These are phyloP conservation scores for Acacia concinna DNA, from an alignment of 331 rosid species.

Conservation along the genomic window DNA sequence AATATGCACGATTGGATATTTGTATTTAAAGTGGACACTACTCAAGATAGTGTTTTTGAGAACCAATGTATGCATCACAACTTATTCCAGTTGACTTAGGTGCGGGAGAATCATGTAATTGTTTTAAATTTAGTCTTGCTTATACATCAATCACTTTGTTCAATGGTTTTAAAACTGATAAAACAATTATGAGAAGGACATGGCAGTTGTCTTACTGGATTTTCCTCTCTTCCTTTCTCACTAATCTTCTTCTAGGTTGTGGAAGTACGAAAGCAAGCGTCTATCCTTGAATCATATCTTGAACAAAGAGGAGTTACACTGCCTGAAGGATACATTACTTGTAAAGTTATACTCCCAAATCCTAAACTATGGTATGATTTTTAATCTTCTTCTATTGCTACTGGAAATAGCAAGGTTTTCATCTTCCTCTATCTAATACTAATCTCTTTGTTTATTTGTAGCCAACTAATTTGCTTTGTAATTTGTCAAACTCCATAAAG, in stretches of 20 bases:
- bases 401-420: background rate
- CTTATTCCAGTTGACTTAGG: background rate
- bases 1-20: background rate
- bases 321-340: slow-evolving; percentile 71
- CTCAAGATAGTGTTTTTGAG: background rate
- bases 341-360: slow-evolving; percentile 82
- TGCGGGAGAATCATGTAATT: background rate
- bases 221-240: background rate
- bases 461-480: background rate
- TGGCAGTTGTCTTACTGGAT: background rate
- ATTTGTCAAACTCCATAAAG: background rate
- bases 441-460: background rate
- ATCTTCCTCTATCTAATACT: background rate
- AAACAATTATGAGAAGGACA: background rate
- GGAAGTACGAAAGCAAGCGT: slow-evolving; percentile 63
- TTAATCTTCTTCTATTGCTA: background rate
- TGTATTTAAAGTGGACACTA: background rate
- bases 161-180: background rate
- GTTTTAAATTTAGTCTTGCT: background rate
- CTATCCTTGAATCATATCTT: slow-evolving; percentile 83
- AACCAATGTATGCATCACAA: background rate
- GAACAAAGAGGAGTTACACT: slow-evolving; percentile 81
- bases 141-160: background rate
- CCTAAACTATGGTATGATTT: slow-evolving; percentile 69
- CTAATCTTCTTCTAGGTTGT: slow-evolving; percentile 49